Evolutionary conservation across 306 rosid species (phyloP), one percentile per base, ranked within the genome.

Genomic region (Datisca glomerata): DNA sequence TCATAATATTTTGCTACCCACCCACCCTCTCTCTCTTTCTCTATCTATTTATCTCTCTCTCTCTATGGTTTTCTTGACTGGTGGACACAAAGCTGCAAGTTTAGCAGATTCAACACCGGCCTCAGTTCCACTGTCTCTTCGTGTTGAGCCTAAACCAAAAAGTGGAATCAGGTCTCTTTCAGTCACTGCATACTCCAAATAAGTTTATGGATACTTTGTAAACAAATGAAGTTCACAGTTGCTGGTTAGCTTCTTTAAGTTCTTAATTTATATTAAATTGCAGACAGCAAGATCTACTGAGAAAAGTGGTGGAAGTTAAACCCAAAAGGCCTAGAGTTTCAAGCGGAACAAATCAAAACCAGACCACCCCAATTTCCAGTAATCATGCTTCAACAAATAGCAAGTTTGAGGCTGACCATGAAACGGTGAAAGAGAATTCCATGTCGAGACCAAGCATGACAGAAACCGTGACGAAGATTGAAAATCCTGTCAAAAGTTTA

Each of bases 131-230:
- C 65, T 83, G 66, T 49, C 93, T 4, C 78, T 80, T 43, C 93
- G 93, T n/a, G 93, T 89, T 38, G 97, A 89, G 59, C 95, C 95
- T 50, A 89, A 83, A 61, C 93, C 85, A 33, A 83, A 74, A 65
- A 80, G 97, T 46, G 93, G 95, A 40, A 89, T 89, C 61, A 89
- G 95, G 95, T 83, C 61, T 57, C 23, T 43, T 24, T 44, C 45
- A 44, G 12, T 64, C 53, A 43, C 39, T 24, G 18, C n/a, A n/a
- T n/a, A n/a, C n/a, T n/a, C n/a, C n/a, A n/a, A n/a, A n/a, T n/a
- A n/a, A n/a, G n/a, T n/a, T n/a, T 13, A 38, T 38, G 15, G 19
- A 3, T 14, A 38, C 12, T 3, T 38, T 14, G 15, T 18, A n/a
- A n/a, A 2, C n/a, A 1, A 28, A 28, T 23, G 7, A 14, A 4